Evolutionary conservation across 179 eudicot species (phyloP), one percentile per base, ranked within the genome.

Genomic region (Silene vulgaris): DNA sequence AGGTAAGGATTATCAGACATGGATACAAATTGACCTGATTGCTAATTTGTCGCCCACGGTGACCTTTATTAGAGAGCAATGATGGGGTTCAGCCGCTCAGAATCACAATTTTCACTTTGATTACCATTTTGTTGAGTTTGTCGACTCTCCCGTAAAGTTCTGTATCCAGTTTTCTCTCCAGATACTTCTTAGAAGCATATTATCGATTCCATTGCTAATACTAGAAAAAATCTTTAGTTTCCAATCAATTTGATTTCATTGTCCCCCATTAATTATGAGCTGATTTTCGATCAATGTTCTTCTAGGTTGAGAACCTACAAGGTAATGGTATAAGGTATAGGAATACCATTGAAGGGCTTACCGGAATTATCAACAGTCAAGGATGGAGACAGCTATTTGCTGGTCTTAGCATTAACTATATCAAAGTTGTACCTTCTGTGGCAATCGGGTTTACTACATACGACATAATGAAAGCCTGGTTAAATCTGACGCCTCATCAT

Each of bases 381-480:
- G 99, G 99, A 71, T 93, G 91, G 92, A 85, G 82, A 69, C 99
- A 93, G 82, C 78, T 96, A 65, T 96, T 96, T 87, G 91, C 99
- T 67, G 99, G 99, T 68, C 85, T 96, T 77, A 96, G 97, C 88
- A 93, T 96, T 32, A 96, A 96, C 78, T 96, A 90, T 71, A 85
- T 96, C 17, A 96, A 96, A 93, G 91, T 96, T 35, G 99, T 96
- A 69, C 99, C 99, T 4, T 93, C 97, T 0, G 99, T 90, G 43
- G 99, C 99, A 52, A 90, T 96, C 30, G 99, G 99, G 76, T 96
- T 96, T 81, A 93, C 99, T 0, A 87, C 88, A 6, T 96, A 96
- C 69, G 99, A 96, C 83, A 76, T 81, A 71, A 89, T 91, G 97
- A 96, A 96, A 85, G 77, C 84, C 4, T 91, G 87, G 91, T 89